Conservation (phyloP, 371 early-diverging fungal species). For the Cokeromyces recurvatus region DNA sequence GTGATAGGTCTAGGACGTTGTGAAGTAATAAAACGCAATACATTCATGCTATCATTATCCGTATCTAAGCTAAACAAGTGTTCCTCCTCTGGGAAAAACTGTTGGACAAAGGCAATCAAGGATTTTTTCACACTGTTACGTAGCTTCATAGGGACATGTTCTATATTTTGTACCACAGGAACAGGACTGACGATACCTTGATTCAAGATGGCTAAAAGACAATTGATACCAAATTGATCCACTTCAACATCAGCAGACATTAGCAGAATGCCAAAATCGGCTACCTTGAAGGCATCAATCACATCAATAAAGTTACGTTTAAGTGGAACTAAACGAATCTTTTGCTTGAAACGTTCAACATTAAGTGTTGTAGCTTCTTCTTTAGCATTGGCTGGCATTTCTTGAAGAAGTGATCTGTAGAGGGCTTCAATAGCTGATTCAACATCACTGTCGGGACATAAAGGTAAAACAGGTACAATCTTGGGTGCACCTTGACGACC, state of each 20-base stretch:
- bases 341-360: constrained; percentile 82
- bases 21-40: constrained; percentile 64
- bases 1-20: constrained; percentile 72
- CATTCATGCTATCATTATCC: constrained; percentile 45
- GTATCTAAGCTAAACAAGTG: constrained; percentile 64
- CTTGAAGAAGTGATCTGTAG: constrained; percentile 50
- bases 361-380: constrained; percentile 20
- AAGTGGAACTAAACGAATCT: constrained; percentile 67
- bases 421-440: constrained; percentile 50
- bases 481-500: constrained; percentile 85
- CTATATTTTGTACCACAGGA: constrained; percentile 69
- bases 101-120: constrained; percentile 73
- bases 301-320: constrained; percentile 68
- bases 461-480: constrained; percentile 71
- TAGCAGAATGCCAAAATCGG: constrained; percentile 84
- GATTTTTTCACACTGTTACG: constrained; percentile 77
- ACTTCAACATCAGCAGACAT: constrained; percentile 91
- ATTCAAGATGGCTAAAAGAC: constrained; percentile 75
- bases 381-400: constrained; percentile 25
- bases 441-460: constrained; percentile 76
- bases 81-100: constrained; percentile 83
- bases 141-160: constrained; percentile 58
- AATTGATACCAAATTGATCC: constrained; percentile 84
- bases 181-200: constrained; percentile 84
- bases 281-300: constrained; percentile 85